Evolutionary conservation across 1,139 yeast genomes (phyloP).

Genomic region (Protomyces gravidus): DNA sequence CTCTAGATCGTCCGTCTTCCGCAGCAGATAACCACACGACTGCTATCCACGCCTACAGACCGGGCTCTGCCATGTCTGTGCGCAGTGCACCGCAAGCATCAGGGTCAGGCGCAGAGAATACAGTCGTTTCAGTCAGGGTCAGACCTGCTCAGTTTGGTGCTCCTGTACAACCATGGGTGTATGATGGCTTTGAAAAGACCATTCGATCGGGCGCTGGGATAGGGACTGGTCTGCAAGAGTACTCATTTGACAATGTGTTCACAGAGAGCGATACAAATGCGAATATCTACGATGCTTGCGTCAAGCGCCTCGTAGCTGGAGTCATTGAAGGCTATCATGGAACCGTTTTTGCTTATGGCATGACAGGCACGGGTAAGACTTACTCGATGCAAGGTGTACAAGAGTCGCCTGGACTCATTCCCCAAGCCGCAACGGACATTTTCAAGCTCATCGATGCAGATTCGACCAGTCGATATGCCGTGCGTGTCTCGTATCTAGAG

Average conservation of each 20-base stretch:
- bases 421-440: conserved; percentile 64
- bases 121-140: conserved; percentile 15
- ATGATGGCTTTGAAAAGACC: neutral
- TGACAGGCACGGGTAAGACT: conserved; percentile 96
- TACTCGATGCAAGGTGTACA: conserved; percentile 78
- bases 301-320: conserved; percentile 58
- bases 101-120: conserved; percentile 5
- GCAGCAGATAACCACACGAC: neutral
- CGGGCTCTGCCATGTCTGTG: conserved; percentile 10
- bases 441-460: conserved; percentile 49
- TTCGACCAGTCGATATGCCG: conserved; percentile 41
- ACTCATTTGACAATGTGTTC: conserved; percentile 73
- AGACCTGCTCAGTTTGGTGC: conserved; percentile 1
- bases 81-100: conserved; percentile 3
- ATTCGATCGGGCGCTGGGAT: neutral
- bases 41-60: neutral
- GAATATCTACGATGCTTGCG: conserved; percentile 59
- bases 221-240: conserved; percentile 37
- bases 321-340: conserved; percentile 79
- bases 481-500: conserved; percentile 71
- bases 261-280: conserved; percentile 44
- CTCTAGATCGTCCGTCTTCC: neutral
- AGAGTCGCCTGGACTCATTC: conserved; percentile 70
- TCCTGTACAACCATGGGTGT: conserved; percentile 9
- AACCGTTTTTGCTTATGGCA: conserved; percentile 88